A percentile compares a stretch with the other conserved stretches of the same genome.
phyloP scores from a whole-genome alignment of 208 protist species.

The Trypanosoma melophagium region DNA sequence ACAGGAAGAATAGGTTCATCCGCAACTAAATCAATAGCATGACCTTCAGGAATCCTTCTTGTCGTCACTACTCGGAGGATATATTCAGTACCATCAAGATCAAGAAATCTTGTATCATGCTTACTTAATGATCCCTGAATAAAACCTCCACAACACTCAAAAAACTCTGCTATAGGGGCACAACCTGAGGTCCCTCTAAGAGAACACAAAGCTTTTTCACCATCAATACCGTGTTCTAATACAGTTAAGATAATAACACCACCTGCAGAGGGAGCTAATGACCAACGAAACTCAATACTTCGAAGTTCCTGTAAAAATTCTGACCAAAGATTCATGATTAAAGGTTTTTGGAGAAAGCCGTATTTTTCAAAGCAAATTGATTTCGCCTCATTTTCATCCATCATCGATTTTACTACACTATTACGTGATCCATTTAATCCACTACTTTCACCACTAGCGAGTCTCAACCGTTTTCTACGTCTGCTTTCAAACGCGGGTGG shows the following conservation, averaged over 20 bases:
- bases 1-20: constrained; percentile 31
- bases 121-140: constrained; percentile 32
- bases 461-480: constrained; percentile 12
- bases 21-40: background rate
- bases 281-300: constrained; percentile 67
- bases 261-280: constrained; percentile 39
- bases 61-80: constrained; percentile 4
- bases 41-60: background rate
- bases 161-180: constrained; percentile 67
- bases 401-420: background rate
- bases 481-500: constrained; percentile 14
- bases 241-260: constrained; percentile 53
- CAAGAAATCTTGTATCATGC: constrained; percentile 12
- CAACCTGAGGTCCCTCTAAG: constrained; percentile 39
- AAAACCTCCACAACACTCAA: constrained; percentile 55
- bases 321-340: constrained; percentile 59
- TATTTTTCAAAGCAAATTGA: constrained; percentile 63
- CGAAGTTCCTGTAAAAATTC: constrained; percentile 66
- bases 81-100: constrained; percentile 14
- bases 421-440: background rate
- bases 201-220: constrained; percentile 49
- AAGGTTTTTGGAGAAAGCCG: constrained; percentile 70
- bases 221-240: constrained; percentile 53
- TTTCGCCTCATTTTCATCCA: constrained; percentile 52
- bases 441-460: background rate